phyloP scores from a whole-genome alignment of 192 early-diverging fungal genomes.

The Chytriomyces hyalinus region DNA sequence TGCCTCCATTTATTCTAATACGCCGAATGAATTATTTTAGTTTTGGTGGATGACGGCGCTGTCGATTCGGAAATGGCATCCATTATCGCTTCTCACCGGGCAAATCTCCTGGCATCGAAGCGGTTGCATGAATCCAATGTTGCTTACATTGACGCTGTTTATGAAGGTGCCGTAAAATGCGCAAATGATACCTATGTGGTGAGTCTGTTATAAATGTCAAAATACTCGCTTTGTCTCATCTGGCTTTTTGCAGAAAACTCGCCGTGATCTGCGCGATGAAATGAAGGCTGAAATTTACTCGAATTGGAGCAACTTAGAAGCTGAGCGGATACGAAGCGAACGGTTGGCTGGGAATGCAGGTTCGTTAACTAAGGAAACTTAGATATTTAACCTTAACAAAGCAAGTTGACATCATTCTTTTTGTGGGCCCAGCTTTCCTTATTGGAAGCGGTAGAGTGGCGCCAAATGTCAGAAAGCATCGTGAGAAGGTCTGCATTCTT shows the following conservation, averaged over 20 bases:
- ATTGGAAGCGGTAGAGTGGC: neutral
- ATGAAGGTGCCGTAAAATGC: neutral
- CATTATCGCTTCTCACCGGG: neutral
- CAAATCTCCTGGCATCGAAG: neutral
- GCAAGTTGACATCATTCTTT: neutral
- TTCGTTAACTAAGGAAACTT: neutral
- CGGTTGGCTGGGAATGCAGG: neutral
- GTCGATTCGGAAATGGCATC: neutral
- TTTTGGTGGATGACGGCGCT: neutral
- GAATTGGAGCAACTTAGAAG: neutral
- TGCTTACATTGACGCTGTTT: conserved; percentile 12
- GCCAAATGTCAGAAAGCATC: neutral
- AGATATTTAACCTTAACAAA: neutral
- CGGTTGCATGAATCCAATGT: neutral
- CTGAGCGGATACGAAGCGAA: neutral
- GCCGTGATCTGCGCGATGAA: neutral
- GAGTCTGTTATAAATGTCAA: too few species aligned
- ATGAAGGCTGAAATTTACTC: neutral
- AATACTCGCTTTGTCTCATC: neutral
- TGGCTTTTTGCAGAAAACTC: neutral
- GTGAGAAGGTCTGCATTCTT: neutral
- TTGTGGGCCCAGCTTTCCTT: neutral
- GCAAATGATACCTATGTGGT: conserved; percentile 21
- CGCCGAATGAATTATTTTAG: neutral
- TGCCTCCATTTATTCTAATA: neutral